Evolutionary conservation across 148 eudicot genomes (phyloP).

Genomic region (Vaccinium macrocarpon): DNA sequence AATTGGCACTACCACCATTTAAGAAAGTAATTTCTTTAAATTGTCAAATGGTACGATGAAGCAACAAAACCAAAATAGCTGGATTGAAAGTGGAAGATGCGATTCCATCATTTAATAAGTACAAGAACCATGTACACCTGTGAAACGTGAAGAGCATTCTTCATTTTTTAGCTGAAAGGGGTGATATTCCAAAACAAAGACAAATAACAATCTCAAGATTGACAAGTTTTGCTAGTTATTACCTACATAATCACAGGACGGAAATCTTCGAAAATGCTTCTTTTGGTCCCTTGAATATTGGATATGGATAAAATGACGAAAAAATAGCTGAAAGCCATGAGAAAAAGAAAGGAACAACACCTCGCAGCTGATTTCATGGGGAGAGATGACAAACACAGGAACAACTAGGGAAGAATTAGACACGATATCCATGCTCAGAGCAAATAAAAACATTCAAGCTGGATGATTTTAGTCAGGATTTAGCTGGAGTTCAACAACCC

Average conservation of each 20-base stretch:
- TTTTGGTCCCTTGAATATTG: neutral
- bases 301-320: neutral
- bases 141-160: neutral
- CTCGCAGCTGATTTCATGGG: neutral
- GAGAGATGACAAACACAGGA: neutral
- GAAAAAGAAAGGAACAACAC: neutral
- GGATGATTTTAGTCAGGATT: neutral
- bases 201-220: neutral
- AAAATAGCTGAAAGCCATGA: neutral
- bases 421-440: neutral
- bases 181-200: neutral
- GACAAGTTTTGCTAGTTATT: neutral
- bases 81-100: neutral
- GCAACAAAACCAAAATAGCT: neutral
- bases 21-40: no score
- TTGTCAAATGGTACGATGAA: neutral
- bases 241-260: neutral
- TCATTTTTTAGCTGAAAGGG: neutral
- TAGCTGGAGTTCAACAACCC: neutral
- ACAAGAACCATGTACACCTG: neutral
- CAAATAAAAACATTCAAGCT: neutral
- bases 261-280: neutral
- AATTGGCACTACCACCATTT: constrained; percentile 8
- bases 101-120: neutral
- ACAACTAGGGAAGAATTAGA: neutral